Evolutionary conservation across 2,329 filamentous ascomycete genomes (phyloP).

Genomic region (Achaetomium macrosporum): DNA sequence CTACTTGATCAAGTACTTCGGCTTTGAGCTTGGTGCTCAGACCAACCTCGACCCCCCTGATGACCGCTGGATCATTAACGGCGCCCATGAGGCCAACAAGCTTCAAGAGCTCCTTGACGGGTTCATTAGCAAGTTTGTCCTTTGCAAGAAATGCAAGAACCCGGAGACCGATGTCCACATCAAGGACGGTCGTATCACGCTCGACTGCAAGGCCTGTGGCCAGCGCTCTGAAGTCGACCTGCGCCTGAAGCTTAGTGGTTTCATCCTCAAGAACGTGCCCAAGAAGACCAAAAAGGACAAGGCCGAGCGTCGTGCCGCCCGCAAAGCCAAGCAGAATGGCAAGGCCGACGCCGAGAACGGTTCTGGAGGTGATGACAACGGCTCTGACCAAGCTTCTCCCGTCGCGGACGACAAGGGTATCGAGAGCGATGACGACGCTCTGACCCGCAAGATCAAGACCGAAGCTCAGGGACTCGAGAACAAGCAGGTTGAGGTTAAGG

Average conservation of each 20-base stretch:
- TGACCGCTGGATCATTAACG: constrained; percentile 99
- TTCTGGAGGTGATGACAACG: constrained; percentile 55
- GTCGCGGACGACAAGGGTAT: constrained; percentile 49
- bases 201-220: constrained; percentile 98
- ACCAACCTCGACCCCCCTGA: constrained; percentile 96
- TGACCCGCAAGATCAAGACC: constrained; percentile 71
- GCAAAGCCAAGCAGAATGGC: constrained; percentile 76
- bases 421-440: constrained; percentile 75
- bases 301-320: constrained; percentile 82
- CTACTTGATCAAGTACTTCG: constrained; percentile 99
- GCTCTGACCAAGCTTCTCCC: constrained; percentile 28
- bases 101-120: constrained; percentile 97
- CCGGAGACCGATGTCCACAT: constrained; percentile 94
- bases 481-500: constrained; percentile 55
- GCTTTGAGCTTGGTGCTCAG: constrained; percentile 96
- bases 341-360: constrained; percentile 51
- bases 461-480: constrained; percentile 44
- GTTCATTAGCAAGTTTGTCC: constrained; percentile 97
- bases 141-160: constrained; percentile 99
- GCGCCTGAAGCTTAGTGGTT: constrained; percentile 91
- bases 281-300: constrained; percentile 98
- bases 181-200: constrained; percentile 84
- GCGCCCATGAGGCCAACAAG: constrained; percentile 89
- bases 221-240: constrained; percentile 87
- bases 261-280: constrained; percentile 93